Evolutionary conservation across 495 filamentous ascomycete species (phyloP), one percentile per base, ranked within the genome.

Genomic region (Penicillium macrosclerotiorum): DNA sequence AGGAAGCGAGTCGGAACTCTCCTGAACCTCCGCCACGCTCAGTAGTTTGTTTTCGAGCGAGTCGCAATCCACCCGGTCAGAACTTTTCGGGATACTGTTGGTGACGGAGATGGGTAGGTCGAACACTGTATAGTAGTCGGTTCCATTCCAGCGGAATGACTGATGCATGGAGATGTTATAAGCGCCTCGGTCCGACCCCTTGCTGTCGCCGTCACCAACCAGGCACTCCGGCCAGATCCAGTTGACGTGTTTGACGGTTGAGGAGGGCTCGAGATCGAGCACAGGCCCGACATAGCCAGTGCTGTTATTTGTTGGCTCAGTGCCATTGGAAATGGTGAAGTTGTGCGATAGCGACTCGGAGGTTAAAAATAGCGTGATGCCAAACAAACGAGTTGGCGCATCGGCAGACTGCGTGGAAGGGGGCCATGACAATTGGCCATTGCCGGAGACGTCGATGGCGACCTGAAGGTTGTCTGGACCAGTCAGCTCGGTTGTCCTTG

Each of bases 161-260:
- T 87, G 82, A 38, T 81, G 81, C 55, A 86, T 83, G 8, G 81
- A 82, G 56, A 86, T 79, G 68, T 84, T 74, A 38, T 74, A 73
- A 38, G 54, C 54, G 12, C 70, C 70, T 8, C 70, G 57, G 2
- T 59, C 65, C 8, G 57, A 65, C 5, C 36, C 37, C 27, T 33
- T 43, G 22, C 51, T 42, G 19, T 54, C 54, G 24, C 48, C 52
- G 1, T 55, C 50, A 5, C 80, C 80, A 13, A 81, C 77, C 1
- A 87, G 65, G 55, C 82, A 86, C 36, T 74, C 74, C 2, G 83
- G 82, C 82, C 82, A 86, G 8, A 68, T 59, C 80, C 82, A 86
- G 52, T 81, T 81, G 31, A 85, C 77, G 57, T 86, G 82, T 58
- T 85, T 85, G 20, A 86, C 83, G 0, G 82, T 85, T 47, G 79